Evolutionary conservation across 2,329 filamentous ascomycete species (phyloP).

Genomic region (Dryadomyces quercus-mongolicae): DNA sequence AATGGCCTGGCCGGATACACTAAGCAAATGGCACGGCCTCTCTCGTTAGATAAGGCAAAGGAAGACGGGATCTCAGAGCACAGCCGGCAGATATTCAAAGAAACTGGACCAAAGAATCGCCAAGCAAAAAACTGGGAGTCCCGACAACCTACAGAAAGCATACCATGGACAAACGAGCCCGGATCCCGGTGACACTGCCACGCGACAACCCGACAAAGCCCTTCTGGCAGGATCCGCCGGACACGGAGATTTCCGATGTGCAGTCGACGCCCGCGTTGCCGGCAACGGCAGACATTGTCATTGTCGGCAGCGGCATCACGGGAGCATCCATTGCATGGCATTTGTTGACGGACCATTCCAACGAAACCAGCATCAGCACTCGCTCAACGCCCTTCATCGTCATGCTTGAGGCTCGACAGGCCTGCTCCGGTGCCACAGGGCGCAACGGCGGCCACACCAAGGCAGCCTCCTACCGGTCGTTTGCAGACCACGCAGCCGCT

Average conservation of each 20-base stretch:
- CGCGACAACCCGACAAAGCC: conserved; percentile 38
- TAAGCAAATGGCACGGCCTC: no score
- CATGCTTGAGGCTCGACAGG: conserved; percentile 53
- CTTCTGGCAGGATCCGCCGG: conserved; percentile 49
- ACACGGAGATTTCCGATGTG: conserved; percentile 33
- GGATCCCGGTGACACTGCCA: conserved; percentile 32
- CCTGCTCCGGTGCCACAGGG: conserved; percentile 55
- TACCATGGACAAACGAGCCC: conserved; percentile 20
- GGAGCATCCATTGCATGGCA: conserved; percentile 47
- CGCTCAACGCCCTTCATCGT: conserved; percentile 29
- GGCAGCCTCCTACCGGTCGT: conserved; percentile 33
- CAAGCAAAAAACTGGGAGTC: not conserved
- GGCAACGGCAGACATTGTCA: conserved; percentile 40
- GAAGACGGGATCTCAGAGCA: no score
- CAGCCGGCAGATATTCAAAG: no score
- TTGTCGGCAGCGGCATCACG: conserved; percentile 54
- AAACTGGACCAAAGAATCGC: not conserved
- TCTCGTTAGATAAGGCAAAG: no score
- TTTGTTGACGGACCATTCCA: conserved; percentile 20
- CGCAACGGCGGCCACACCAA: conserved; percentile 38
- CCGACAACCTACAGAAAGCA: not conserved
- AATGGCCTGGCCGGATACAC: no score
- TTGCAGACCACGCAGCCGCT: conserved; percentile 29
- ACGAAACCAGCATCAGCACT: no score
- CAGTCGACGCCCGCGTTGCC: conserved; percentile 39